phyloP scores from a whole-genome alignment of 2,329 filamentous ascomycete genomes.

The Claviceps maximensis region DNA sequence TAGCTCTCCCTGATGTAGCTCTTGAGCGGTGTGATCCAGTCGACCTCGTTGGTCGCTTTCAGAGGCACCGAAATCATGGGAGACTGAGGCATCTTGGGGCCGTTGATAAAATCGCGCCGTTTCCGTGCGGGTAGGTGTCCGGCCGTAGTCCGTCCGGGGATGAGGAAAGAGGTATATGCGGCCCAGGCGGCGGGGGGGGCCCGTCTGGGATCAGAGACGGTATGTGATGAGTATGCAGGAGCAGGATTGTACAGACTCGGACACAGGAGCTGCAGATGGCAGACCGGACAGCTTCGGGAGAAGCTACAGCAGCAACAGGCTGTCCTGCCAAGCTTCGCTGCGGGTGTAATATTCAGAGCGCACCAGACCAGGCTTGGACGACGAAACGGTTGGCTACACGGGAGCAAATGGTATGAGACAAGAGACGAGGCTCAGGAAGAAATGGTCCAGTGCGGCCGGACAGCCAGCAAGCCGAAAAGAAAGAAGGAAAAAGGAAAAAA shows the following conservation, averaged over 20 bases:
- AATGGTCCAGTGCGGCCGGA: too few species aligned
- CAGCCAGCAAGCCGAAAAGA: too few species aligned
- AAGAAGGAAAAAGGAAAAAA: too few species aligned
- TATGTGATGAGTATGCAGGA: background rate
- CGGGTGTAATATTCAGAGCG: too few species aligned
- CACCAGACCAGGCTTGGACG: too few species aligned
- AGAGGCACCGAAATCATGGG: conserved; percentile 93
- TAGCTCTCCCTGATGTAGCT: conserved; percentile 86
- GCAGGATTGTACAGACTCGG: background rate
- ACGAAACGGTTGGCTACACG: too few species aligned
- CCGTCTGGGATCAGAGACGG: background rate
- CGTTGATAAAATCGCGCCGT: background rate
- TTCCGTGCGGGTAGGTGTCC: background rate
- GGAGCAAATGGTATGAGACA: too few species aligned
- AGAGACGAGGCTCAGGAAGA: too few species aligned
- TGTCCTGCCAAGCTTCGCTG: conserved; percentile 4
- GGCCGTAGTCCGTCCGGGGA: too few species aligned
- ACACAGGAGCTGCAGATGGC: background rate
- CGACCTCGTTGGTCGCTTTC: conserved; percentile 92
- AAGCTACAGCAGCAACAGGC: conserved; percentile 1
- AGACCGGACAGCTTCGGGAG: conserved; percentile 1
- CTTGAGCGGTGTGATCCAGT: conserved; percentile 91
- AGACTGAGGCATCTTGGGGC: conserved; percentile 57
- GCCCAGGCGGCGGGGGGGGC: background rate
- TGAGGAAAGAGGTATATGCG: background rate